Evolutionary conservation across 202 grass and related monocot genomes (phyloP).

Genomic region (Hordeum pubiflorum): DNA sequence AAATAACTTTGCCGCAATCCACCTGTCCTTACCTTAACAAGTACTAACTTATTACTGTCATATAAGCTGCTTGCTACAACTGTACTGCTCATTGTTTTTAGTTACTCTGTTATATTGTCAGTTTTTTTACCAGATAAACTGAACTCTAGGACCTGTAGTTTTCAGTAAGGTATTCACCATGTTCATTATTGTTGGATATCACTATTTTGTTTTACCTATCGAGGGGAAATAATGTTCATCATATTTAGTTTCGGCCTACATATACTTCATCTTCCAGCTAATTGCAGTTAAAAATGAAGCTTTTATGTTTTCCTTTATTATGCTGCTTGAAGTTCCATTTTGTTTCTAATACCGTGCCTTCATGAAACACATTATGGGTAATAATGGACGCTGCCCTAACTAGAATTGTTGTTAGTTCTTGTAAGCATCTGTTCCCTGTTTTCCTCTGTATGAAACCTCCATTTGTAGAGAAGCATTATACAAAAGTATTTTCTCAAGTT

Average conservation of each 20-base stretch:
- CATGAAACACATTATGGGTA: background rate
- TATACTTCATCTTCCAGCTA: background rate
- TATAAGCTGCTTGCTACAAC: background rate
- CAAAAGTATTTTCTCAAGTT: background rate
- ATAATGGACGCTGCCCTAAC: background rate
- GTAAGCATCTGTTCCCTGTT: background rate
- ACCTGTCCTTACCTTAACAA: background rate
- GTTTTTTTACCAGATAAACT: conserved; percentile 4
- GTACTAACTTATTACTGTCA: background rate
- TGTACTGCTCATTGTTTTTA: background rate
- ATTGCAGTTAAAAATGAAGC: background rate
- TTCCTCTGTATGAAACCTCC: background rate
- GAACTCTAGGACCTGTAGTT: background rate
- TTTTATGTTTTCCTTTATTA: background rate
- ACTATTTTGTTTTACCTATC: background rate
- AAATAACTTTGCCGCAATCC: background rate
- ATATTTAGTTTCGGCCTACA: background rate
- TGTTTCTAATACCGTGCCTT: background rate
- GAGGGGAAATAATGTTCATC: background rate
- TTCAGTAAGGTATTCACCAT: background rate
- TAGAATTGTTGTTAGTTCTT: background rate
- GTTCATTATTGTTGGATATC: background rate
- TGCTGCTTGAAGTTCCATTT: background rate
- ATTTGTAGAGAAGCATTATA: background rate
- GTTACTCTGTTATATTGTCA: background rate